Evolutionary conservation across 352 stramenopile genomes (phyloP).

Genomic region (Phytophthora idaei): DNA sequence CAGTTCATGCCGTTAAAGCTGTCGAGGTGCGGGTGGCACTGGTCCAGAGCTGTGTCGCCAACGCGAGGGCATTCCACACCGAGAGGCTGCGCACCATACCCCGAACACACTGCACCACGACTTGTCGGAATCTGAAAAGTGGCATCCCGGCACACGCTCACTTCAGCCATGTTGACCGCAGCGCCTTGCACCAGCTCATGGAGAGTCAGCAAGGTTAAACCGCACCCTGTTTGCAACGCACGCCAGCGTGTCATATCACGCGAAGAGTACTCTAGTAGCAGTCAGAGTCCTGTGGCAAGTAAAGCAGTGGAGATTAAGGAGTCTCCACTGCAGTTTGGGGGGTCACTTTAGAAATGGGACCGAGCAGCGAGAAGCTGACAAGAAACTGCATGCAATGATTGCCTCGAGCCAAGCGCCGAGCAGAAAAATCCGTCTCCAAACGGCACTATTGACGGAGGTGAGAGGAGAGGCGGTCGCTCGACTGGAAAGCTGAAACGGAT

Average conservation of each 20-base stretch:
- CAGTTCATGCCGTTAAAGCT: conserved; percentile 35
- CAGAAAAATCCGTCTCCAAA: conserved; percentile 23
- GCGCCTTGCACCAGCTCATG: conserved; percentile 3
- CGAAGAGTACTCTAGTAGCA: conserved; percentile 10
- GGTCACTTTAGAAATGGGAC: conserved; percentile 36
- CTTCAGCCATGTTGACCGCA: conserved; percentile 6
- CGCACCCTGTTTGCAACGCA: conserved; percentile 10
- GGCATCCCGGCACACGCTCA: conserved; percentile 51
- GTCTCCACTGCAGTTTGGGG: conserved; percentile 14
- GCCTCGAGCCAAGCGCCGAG: neutral
- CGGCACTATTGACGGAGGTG: conserved; percentile 2
- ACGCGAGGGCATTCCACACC: conserved; percentile 39
- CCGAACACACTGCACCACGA: conserved; percentile 41
- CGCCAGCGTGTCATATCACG: conserved; percentile 15
- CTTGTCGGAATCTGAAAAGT: conserved; percentile 39
- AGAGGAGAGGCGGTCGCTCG: neutral
- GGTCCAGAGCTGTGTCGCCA: conserved; percentile 31
- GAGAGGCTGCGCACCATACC: conserved; percentile 22
- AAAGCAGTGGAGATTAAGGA: conserved; percentile 16
- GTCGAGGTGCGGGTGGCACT: conserved; percentile 43
- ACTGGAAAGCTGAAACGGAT: conserved; percentile 18
- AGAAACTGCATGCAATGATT: conserved; percentile 1
- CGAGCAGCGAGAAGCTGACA: conserved; percentile 17
- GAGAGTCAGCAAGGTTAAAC: conserved; percentile 10
- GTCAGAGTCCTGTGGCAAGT: conserved; percentile 10